phyloP scores from a whole-genome alignment of 495 filamentous ascomycete species.

The Trichoderma virens region DNA sequence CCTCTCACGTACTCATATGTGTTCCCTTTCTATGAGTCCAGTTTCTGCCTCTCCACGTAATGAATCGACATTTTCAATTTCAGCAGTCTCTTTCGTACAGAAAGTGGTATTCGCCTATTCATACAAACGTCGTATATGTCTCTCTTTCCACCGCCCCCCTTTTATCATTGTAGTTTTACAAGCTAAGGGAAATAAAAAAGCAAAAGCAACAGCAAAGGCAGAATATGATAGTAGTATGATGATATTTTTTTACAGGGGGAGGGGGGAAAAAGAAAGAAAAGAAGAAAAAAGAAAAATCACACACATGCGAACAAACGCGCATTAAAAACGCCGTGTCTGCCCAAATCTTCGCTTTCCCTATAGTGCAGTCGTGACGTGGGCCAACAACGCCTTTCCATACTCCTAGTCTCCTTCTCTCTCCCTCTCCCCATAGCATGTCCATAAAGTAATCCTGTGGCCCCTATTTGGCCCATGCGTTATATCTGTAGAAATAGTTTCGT shows the following conservation, averaged over 20 bases:
- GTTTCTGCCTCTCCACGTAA: too few species aligned
- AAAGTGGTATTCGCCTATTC: constrained; percentile 5
- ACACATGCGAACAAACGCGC: neutral
- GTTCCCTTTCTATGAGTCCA: too few species aligned
- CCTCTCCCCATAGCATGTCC: neutral
- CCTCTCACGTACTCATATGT: too few species aligned
- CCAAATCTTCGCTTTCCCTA: neutral
- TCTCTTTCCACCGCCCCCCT: neutral
- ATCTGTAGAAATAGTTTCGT: neutral
- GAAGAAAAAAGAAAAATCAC: neutral
- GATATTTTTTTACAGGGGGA: neutral
- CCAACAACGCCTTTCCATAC: neutral
- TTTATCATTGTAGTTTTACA: neutral
- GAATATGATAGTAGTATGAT: neutral
- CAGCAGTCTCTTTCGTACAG: too few species aligned
- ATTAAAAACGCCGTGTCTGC: neutral
- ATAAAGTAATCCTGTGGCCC: neutral
- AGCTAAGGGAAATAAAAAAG: neutral
- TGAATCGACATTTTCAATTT: too few species aligned
- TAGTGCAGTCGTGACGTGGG: neutral
- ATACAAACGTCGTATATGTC: neutral
- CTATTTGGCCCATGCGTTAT: neutral
- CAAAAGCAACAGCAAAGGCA: neutral
- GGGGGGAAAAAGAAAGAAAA: neutral
- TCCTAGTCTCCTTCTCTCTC: neutral